phyloP scores from a whole-genome alignment of 352 stramenopile genomes.

The Globisporangium heterothallicum region DNA sequence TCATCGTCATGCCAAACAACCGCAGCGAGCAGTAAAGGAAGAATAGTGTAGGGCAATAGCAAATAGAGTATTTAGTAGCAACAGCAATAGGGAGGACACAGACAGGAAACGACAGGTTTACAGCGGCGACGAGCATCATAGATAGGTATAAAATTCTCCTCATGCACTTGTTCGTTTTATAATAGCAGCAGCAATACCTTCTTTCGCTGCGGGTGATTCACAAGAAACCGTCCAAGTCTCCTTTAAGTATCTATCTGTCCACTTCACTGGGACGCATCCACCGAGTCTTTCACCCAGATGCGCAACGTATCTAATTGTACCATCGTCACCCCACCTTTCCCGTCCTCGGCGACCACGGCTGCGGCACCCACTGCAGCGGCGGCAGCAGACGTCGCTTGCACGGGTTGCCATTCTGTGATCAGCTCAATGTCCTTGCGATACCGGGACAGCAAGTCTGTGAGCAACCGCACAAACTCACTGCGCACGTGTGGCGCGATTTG shows the following conservation, averaged over 20 bases:
- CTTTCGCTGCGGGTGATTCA: too few species aligned
- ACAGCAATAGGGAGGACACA: not conserved
- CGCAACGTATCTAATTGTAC: constrained; percentile 55
- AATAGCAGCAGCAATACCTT: too few species aligned
- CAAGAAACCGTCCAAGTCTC: too few species aligned
- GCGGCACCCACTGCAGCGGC: constrained; percentile 9
- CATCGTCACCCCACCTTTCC: constrained; percentile 11
- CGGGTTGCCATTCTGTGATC: constrained; percentile 62
- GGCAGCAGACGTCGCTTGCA: constrained; percentile 14
- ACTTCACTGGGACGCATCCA: not conserved
- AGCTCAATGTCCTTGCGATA: constrained; percentile 66
- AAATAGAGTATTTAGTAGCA: not conserved
- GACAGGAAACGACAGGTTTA: too few species aligned
- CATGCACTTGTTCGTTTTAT: too few species aligned
- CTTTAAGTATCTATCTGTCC: too few species aligned
- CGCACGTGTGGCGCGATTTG: constrained; percentile 62
- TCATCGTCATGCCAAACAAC: not conserved
- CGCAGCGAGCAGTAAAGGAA: too few species aligned
- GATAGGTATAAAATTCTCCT: too few species aligned
- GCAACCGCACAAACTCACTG: constrained; percentile 56
- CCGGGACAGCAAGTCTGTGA: constrained; percentile 49
- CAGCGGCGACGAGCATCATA: too few species aligned
- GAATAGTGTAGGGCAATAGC: not conserved
- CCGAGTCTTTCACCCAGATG: constrained; percentile 64
- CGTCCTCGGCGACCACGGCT: constrained; percentile 8